Conservation (phyloP, 129 eudicot species). For the Helianthus tuberosus region DNA sequence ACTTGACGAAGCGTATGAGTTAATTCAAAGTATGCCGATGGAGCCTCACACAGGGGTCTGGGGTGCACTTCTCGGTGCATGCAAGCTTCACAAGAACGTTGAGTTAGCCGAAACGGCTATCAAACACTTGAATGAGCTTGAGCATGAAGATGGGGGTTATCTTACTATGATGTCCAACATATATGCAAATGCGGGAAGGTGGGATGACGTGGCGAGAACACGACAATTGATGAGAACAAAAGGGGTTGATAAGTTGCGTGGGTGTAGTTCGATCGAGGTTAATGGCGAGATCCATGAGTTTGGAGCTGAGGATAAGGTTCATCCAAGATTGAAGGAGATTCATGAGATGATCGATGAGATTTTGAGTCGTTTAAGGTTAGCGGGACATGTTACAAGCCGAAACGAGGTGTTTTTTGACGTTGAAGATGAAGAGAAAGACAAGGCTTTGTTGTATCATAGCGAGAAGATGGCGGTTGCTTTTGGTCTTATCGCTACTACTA, state of each 20-base stretch:
- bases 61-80: constrained; percentile 53
- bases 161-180: constrained; percentile 52
- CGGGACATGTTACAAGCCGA: constrained; percentile 30
- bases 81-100: constrained; percentile 51
- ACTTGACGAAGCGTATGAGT: constrained; percentile 45
- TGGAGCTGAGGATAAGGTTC: constrained; percentile 39
- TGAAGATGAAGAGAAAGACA: constrained; percentile 46
- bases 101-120: constrained; percentile 50
- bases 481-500: constrained; percentile 36
- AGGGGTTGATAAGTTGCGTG: constrained; percentile 49
- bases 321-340: constrained; percentile 30
- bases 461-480: constrained; percentile 51
- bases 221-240: constrained; percentile 42
- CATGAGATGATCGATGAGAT: constrained; percentile 34
- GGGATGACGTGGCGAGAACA: constrained; percentile 44
- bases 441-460: constrained; percentile 41
- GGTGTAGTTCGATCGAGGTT: constrained; percentile 54
- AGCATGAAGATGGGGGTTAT: constrained; percentile 45
- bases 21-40: constrained; percentile 35
- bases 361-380: constrained; percentile 23
- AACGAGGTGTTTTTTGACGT: constrained; percentile 42
- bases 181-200: constrained; percentile 48
- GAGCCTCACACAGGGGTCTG: constrained; percentile 52
- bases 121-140: constrained; percentile 35
- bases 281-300: constrained; percentile 54